Evolutionary conservation across 129 eudicot species (phyloP), one percentile per base, ranked within the genome.

Genomic region (Solidago caesia): DNA sequence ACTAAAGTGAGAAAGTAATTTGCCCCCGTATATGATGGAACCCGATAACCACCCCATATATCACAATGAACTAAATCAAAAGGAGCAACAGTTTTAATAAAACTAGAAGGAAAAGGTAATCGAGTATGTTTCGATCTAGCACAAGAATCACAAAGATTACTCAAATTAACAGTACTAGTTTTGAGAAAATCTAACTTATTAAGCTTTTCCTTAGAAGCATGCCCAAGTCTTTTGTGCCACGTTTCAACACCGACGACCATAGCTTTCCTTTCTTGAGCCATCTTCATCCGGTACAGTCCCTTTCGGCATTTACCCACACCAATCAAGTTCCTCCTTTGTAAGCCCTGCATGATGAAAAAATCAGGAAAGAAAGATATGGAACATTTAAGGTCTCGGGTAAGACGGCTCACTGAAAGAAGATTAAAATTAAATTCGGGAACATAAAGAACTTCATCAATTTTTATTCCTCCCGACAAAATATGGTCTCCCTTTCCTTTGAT

Each of bases 161-260:
- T 21, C 61, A 55, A 55, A 55, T 55, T 6, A 55, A 55, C 2
- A 15, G 61, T 55, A 55, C 27, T 55, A 55, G 61, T 55, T 55
- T 55, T 55, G 7, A 55, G 61, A n/a, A 55, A 55, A 55, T 55
- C 61, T 21, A 55, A 55, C 61, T 55, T 55, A 55, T 10, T 48
- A 48, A 48, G 55, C 55, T 48, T 48, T 5, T 10, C 55, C 2
- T 48, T 48, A 8, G 55, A 15, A 55, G 61, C 61, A 55, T 55
- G 61, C n/a, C 61, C 39, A 29, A 55, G 61, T 55, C 61, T 55
- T 6, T 55, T 55, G 61, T 55, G 61, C 61, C 61, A 55, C 8
- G 61, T 55, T 55, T 55, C 61, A 55, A 55, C 25, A 55, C 2
- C n/a, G 8, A n/a, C 21, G 21, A 53, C 2, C 59, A 55, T 55